Evolutionary conservation across 169 alveolate genomes (phyloP).

Genomic region (Cryptosporidium xiaoi): DNA sequence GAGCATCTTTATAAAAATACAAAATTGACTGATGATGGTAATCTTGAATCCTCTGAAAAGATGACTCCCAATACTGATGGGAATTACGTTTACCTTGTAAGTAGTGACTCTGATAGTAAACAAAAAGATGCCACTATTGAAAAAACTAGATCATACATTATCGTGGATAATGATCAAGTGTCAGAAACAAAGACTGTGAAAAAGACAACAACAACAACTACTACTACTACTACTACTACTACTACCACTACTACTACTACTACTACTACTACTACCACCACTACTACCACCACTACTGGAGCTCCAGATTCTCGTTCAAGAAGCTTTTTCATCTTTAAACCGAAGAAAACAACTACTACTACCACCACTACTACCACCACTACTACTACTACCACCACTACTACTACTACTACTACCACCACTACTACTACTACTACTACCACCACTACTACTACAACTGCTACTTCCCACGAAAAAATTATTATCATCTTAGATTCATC

Average conservation of each 20-base stretch:
- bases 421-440: constrained; percentile 21
- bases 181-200: not conserved
- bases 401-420: constrained; percentile 18
- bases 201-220: not conserved
- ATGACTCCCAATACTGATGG: not conserved
- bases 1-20: not conserved
- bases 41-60: not conserved
- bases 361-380: constrained; percentile 50
- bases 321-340: no score
- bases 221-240: constrained; percentile 45
- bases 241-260: constrained; percentile 23
- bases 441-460: not conserved
- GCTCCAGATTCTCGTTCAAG: not conserved
- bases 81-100: not conserved
- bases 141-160: not conserved
- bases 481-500: not conserved
- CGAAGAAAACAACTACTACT: not conserved
- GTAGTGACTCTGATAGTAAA: not conserved
- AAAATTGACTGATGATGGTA: not conserved
- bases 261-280: constrained; percentile 1
- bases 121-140: not conserved
- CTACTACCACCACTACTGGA: not conserved
- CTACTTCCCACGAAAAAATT: not conserved
- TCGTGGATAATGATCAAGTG: no score
- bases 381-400: constrained; percentile 34